phyloP scores from a whole-genome alignment of 2,329 filamentous ascomycete genomes.

The Fusarium setosum region DNA sequence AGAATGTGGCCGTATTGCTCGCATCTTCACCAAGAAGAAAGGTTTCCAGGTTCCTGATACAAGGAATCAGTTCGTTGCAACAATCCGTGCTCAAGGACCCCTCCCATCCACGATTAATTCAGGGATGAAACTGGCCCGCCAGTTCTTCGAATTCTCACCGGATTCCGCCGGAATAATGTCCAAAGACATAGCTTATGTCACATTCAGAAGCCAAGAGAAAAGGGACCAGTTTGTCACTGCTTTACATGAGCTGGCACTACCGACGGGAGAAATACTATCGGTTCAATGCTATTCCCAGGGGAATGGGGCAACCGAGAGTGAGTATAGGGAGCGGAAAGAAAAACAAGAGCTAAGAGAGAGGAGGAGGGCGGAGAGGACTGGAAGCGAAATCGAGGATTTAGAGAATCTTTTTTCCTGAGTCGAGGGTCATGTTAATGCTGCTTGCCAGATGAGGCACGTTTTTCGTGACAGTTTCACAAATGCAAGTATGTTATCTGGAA shows the following conservation, averaged over 20 bases:
- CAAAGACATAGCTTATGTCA: neutral
- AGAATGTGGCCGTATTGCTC: constrained; percentile 5
- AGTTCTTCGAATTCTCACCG: constrained; percentile 6
- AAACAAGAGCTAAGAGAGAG: neutral
- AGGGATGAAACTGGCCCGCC: constrained; percentile 10
- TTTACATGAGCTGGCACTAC: neutral
- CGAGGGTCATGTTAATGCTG: no score
- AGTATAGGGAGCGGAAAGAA: neutral
- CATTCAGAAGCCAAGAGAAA: constrained; percentile 6
- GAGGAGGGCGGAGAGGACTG: neutral
- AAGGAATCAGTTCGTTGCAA: constrained; percentile 1
- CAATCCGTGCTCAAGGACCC: neutral
- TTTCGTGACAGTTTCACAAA: no score
- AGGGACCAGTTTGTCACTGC: constrained; percentile 1
- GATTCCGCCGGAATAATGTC: neutral
- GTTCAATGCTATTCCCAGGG: neutral
- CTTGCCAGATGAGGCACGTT: no score
- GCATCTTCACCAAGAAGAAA: constrained; percentile 4
- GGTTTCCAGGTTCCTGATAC: neutral
- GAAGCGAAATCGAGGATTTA: neutral
- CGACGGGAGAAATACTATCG: constrained; percentile 6
- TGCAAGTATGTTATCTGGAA: no score
- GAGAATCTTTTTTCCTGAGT: neutral
- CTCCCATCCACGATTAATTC: constrained; percentile 14
- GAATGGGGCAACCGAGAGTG: neutral